Evolutionary conservation across 768 basidiomycete genomes (phyloP).

Genomic region (Lactifluus echinatus): DNA sequence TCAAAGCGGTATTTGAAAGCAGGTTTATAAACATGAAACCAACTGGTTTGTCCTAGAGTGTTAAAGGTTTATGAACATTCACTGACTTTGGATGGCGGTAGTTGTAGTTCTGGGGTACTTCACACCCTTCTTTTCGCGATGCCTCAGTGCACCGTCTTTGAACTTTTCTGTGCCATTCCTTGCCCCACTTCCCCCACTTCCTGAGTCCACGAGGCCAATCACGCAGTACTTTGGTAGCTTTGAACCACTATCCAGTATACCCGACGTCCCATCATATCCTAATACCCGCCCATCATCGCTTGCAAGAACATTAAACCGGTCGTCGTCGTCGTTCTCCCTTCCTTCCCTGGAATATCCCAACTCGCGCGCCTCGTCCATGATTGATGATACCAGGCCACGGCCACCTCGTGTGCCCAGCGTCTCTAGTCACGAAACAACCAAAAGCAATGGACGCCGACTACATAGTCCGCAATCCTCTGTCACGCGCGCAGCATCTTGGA

Average conservation of each 20-base stretch:
- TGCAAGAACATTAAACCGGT: background rate
- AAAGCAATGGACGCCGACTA: background rate
- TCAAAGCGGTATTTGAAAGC: slow-evolving; percentile 21
- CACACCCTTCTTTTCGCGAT: slow-evolving; percentile 21
- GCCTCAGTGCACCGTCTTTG: slow-evolving; percentile 18
- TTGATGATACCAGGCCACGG: slow-evolving; percentile 6
- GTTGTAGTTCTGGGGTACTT: slow-evolving; percentile 20
- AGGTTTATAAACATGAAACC: slow-evolving; percentile 22
- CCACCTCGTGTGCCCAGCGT: slow-evolving; percentile 2
- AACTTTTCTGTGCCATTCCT: slow-evolving; percentile 19
- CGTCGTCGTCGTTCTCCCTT: slow-evolving; percentile 14
- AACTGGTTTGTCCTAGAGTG: slow-evolving; percentile 16
- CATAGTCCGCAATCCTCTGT: background rate
- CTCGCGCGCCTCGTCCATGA: background rate
- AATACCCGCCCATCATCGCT: slow-evolving; percentile 13
- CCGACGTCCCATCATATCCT: slow-evolving; percentile 16
- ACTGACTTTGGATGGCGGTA: slow-evolving; percentile 5
- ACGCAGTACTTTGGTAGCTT: slow-evolving; percentile 8
- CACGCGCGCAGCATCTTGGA: slow-evolving; percentile 12
- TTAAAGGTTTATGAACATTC: too few species aligned
- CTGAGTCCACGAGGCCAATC: slow-evolving; percentile 10
- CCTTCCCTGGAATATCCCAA: slow-evolving; percentile 5
- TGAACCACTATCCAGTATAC: slow-evolving; percentile 9
- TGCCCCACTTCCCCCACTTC: slow-evolving; percentile 18
- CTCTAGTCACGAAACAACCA: background rate